Conservation (phyloP, 106 monocot species). For the Dioscorea alata region DNA sequence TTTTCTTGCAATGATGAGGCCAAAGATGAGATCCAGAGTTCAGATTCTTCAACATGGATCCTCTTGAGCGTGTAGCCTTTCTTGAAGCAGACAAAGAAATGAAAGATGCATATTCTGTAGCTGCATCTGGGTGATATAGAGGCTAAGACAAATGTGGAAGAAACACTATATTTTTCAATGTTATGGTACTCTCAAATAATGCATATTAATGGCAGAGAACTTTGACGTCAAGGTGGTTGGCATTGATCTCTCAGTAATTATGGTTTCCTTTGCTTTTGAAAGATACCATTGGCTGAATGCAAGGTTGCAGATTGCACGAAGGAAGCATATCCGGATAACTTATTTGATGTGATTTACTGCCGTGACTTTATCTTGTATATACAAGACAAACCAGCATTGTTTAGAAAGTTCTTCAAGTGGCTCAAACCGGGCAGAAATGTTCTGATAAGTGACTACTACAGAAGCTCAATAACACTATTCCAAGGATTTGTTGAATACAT, state of each 20-base stretch:
- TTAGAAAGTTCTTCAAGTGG: conserved; percentile 77
- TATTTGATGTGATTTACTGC: conserved; percentile 76
- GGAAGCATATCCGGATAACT: conserved; percentile 45
- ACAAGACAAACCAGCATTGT: conserved; percentile 77
- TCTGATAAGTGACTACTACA: conserved; percentile 94
- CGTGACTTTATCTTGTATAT: conserved; percentile 78
- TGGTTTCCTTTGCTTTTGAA: conserved; percentile 81
- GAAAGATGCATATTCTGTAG: no score
- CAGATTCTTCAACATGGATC: no score
- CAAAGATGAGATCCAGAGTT: no score
- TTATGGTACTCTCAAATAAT: no score
- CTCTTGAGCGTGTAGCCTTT: no score
- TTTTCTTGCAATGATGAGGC: no score
- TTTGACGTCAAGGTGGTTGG: conserved; percentile 76
- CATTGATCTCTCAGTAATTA: conserved; percentile 75
- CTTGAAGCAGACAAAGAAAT: no score
- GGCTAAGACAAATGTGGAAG: no score
- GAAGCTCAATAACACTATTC: conserved; percentile 48
- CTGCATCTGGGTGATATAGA: no score
- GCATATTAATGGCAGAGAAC: no score
- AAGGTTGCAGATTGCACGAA: conserved; percentile 73
- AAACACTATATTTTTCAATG: no score
- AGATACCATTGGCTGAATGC: conserved; percentile 66
- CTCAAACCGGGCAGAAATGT: conserved; percentile 85
- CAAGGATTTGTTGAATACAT: conserved; percentile 79